Evolutionary conservation across 1,139 yeast species (phyloP).

Genomic region (Blastobotrys capitulatus): DNA sequence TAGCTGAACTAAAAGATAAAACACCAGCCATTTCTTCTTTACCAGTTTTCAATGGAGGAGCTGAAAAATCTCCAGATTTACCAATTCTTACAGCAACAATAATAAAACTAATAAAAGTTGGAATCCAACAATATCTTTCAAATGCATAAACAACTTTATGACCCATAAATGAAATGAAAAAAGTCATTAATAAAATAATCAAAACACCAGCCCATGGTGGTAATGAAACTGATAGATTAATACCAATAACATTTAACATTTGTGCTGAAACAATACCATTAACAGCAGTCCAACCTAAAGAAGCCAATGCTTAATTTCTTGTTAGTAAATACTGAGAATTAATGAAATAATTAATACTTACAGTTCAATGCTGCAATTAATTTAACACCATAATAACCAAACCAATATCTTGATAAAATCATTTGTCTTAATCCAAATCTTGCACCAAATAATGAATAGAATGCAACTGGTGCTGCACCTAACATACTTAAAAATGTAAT

Average conservation of each 20-base stretch:
- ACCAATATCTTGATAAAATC: constrained; percentile 70
- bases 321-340: too few relatives aligned
- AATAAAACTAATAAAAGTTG: constrained; percentile 65
- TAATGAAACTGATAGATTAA: constrained; percentile 46
- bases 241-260: constrained; percentile 69
- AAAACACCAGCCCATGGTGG: constrained; percentile 94
- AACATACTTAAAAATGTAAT: constrained; percentile 67
- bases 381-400: constrained; percentile 72
- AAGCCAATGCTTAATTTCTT: too few relatives aligned
- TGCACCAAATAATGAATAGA: constrained; percentile 78
- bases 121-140: constrained; percentile 88
- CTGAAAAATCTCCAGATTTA: constrained; percentile 55
- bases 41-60: constrained; percentile 40
- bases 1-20: constrained; percentile 76
- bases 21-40: constrained; percentile 61
- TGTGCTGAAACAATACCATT: constrained; percentile 90
- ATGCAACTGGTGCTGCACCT: constrained; percentile 78
- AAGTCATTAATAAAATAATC: constrained; percentile 62
- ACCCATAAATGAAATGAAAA: constrained; percentile 78
- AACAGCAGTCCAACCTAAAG: constrained; percentile 98
- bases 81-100: constrained; percentile 74
- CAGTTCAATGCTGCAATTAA: constrained; percentile 73
- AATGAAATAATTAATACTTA: constrained; percentile 96
- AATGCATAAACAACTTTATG: constrained; percentile 74
- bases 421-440: constrained; percentile 84